Evolutionary conservation across 352 stramenopile genomes (phyloP).

Genomic region (Phytophthora nicotianae): DNA sequence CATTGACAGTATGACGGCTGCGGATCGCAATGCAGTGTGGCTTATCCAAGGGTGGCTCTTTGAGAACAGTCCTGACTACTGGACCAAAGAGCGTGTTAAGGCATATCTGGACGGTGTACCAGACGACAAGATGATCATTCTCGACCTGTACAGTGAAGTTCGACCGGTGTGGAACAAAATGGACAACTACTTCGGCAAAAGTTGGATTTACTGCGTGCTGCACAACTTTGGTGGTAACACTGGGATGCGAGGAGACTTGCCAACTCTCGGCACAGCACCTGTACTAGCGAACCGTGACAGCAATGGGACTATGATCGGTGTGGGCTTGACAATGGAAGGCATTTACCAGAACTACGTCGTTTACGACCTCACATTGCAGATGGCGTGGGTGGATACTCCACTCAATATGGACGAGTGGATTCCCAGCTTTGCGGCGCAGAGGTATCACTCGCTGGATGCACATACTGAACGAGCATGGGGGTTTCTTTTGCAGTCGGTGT

Average conservation of each 20-base stretch:
- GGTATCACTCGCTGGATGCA: conserved; percentile 63
- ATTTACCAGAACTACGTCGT: conserved; percentile 90
- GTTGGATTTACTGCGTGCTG: conserved; percentile 86
- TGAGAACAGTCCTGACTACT: conserved; percentile 60
- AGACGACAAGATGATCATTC: conserved; percentile 75
- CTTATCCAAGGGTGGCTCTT: conserved; percentile 88
- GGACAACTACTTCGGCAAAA: conserved; percentile 84
- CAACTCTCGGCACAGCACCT: conserved; percentile 58
- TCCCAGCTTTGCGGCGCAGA: conserved; percentile 53
- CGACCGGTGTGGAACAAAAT: conserved; percentile 71
- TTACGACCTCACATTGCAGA: conserved; percentile 79
- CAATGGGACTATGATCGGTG: conserved; percentile 72
- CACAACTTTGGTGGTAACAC: conserved; percentile 87
- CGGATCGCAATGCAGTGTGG: conserved; percentile 79
- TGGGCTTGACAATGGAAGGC: conserved; percentile 85
- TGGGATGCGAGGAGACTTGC: conserved; percentile 75
- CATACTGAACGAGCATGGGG: conserved; percentile 61
- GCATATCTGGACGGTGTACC: conserved; percentile 60
- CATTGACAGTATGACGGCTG: conserved; percentile 73
- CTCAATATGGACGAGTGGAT: conserved; percentile 58
- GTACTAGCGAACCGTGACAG: conserved; percentile 48
- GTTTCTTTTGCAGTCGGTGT: conserved; percentile 61
- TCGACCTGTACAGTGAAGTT: conserved; percentile 85
- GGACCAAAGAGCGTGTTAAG: conserved; percentile 63
- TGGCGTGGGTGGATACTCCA: conserved; percentile 60